These are phyloP conservation scores for Yarrowia bubula DNA, from an alignment of 805 yeast species.

Conservation along the genomic window DNA sequence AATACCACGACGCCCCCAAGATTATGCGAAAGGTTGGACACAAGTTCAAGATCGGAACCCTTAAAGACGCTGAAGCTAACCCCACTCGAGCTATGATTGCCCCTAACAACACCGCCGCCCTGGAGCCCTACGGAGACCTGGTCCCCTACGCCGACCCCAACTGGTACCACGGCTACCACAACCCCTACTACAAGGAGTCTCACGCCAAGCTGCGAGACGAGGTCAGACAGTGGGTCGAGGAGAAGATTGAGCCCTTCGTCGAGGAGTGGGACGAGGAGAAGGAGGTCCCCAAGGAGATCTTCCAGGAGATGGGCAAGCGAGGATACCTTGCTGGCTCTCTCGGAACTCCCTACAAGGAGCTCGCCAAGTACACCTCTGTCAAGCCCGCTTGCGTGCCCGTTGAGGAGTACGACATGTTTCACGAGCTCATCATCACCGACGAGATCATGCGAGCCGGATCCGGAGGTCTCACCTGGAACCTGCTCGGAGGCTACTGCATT, in stretches of 20 bases:
- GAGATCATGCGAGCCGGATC: conserved; percentile 44
- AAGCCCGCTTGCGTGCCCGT: conserved; percentile 41
- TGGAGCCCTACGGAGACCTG: conserved; percentile 34
- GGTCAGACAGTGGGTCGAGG: conserved; percentile 43
- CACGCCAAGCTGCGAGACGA: conserved; percentile 44
- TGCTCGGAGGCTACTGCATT: conserved; percentile 45
- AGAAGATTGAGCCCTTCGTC: conserved; percentile 42
- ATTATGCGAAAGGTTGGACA: conserved; percentile 40
- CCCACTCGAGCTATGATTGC: conserved; percentile 30
- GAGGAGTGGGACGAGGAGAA: conserved; percentile 46
- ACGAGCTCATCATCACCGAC: conserved; percentile 43
- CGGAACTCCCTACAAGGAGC: conserved; percentile 40
- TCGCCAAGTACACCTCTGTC: conserved; percentile 41
- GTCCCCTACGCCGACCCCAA: conserved; percentile 44
- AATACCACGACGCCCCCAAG: conserved; percentile 45
- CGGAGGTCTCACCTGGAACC: conserved; percentile 45
- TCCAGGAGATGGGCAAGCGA: conserved; percentile 40
- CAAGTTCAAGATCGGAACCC: conserved; percentile 39
- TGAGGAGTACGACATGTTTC: conserved; percentile 43
- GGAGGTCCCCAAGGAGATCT: conserved; percentile 39
- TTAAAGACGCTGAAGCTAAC: conserved; percentile 28
- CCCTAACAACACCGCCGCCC: conserved; percentile 28
- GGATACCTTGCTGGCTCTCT: conserved; percentile 45
- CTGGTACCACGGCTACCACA: conserved; percentile 43
- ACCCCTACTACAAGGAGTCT: conserved; percentile 43